Percentiles rank a stretch among this genome's conserved stretches.
Evolutionary conservation across 2,329 filamentous ascomycete species (phyloP).

Genomic region (Cladophialophora immunda): DNA sequence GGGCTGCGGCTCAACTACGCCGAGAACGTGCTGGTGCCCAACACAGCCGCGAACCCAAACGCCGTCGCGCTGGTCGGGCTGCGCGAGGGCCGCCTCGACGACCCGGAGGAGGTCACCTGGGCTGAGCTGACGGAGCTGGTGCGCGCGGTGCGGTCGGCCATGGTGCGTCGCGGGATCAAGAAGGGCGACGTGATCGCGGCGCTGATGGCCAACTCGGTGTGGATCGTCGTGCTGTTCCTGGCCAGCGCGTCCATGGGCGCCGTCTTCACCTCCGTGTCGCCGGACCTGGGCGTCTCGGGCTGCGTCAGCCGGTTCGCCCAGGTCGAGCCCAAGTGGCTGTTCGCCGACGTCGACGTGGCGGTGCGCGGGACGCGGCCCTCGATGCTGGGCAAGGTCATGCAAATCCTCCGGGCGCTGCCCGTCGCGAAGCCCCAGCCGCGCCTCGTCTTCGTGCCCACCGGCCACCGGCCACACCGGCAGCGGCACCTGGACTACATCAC

Average conservation of each 20-base stretch:
- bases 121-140: conserved; percentile 50
- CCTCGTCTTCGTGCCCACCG: conserved; percentile 35
- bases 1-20: conserved; percentile 51
- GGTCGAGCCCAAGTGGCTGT: conserved; percentile 51
- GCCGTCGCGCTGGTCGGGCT: conserved; percentile 52
- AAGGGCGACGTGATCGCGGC: conserved; percentile 52
- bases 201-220: conserved; percentile 54
- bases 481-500: conserved; percentile 25
- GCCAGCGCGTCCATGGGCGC: conserved; percentile 53
- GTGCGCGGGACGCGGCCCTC: conserved; percentile 81
- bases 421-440: conserved; percentile 30
- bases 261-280: conserved; percentile 56
- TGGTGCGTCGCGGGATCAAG: conserved; percentile 49
- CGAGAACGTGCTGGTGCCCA: conserved; percentile 50
- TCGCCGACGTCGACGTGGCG: conserved; percentile 67
- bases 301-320: conserved; percentile 51
- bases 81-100: conserved; percentile 49
- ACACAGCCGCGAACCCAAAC: conserved; percentile 45
- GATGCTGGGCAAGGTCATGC: conserved; percentile 75
- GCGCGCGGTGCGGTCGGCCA: conserved; percentile 48
- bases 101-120: conserved; percentile 50
- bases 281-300: conserved; percentile 52
- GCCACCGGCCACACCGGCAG: conserved; percentile 29
- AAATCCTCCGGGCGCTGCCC: conserved; percentile 69
- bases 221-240: conserved; percentile 53